phyloP scores from a whole-genome alignment of 176 grass and related monocot species.

The Typha latifolia region DNA sequence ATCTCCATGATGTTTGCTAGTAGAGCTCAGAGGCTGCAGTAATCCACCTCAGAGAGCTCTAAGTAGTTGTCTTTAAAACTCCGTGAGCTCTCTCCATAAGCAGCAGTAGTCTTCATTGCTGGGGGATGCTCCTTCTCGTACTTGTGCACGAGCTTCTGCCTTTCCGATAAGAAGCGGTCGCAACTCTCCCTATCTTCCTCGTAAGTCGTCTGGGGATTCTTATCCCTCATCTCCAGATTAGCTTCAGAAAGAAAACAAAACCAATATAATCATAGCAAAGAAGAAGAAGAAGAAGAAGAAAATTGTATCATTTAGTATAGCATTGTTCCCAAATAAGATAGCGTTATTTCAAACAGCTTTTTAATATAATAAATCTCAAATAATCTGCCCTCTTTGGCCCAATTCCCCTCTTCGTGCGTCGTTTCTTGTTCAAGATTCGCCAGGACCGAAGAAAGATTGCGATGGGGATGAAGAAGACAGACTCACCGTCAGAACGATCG shows the following conservation, averaged over 20 bases:
- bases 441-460: background rate
- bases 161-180: constrained; percentile 23
- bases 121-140: background rate
- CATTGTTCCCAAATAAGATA: background rate
- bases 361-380: background rate
- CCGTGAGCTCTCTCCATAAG: background rate
- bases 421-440: background rate
- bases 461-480: background rate
- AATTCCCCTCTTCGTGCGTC: background rate
- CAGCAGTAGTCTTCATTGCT: background rate
- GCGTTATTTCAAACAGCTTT: too few species aligned
- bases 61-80: background rate
- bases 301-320: background rate
- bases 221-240: constrained; percentile 44
- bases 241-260: constrained; percentile 13
- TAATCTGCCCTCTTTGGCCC: background rate
- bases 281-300: background rate
- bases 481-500: background rate
- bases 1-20: too few species aligned
- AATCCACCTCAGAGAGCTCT: background rate
- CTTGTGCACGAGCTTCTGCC: constrained; percentile 7
- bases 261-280: background rate
- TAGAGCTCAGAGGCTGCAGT: too few species aligned
- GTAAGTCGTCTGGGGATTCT: constrained; percentile 15
- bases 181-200: constrained; percentile 28